Evolutionary conservation across 768 basidiomycete species (phyloP).

Genomic region (Termitomyces sp.): DNA sequence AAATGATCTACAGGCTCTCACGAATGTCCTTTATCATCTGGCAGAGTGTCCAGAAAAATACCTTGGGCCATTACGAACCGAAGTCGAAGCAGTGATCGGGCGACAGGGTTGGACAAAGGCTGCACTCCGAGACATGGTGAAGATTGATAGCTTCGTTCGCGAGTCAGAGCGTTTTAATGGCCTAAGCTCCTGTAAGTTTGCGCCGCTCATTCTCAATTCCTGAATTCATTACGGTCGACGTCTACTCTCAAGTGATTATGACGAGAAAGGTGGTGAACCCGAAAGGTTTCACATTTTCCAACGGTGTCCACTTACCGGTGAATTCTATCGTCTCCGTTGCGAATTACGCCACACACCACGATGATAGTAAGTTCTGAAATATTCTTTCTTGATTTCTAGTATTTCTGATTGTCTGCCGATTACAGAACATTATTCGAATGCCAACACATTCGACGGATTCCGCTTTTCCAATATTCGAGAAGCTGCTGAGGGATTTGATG

Average conservation of each 20-base stretch:
- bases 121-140: constrained; percentile 2
- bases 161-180: constrained; percentile 4
- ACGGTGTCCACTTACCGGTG: constrained; percentile 2
- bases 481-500: not conserved
- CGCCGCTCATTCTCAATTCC: too few species aligned
- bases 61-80: not conserved
- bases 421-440: not conserved
- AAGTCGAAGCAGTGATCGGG: not conserved
- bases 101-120: constrained; percentile 2
- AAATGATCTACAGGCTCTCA: constrained; percentile 1
- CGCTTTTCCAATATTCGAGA: constrained; percentile 1
- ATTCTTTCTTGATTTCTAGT: too few species aligned
- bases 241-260: constrained; percentile 7
- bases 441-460: constrained; percentile 3
- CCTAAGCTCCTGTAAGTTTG: not conserved
- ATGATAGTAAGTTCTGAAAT: too few species aligned
- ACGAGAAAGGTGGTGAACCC: constrained; percentile 3
- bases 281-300: constrained; percentile 4
- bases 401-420: too few species aligned
- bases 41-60: constrained; percentile 1
- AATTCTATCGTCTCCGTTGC: constrained; percentile 3
- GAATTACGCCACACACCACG: constrained; percentile 5
- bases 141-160: constrained; percentile 2
- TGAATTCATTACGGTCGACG: too few species aligned
- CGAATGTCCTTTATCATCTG: not conserved